Evolutionary conservation across 305 asterid species (phyloP).

Genomic region (Solanum hybrid): DNA sequence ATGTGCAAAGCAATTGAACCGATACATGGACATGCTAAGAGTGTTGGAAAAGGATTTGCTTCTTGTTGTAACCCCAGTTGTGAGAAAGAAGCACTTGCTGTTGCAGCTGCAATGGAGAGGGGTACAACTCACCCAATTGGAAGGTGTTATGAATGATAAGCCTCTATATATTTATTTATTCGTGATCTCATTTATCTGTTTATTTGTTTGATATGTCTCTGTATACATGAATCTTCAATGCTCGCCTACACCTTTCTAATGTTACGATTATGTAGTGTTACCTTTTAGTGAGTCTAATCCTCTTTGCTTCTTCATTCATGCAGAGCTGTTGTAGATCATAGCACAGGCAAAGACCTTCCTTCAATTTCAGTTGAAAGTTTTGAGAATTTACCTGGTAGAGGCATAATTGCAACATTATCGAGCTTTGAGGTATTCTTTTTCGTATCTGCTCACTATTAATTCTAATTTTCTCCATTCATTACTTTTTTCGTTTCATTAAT

Average conservation of each 20-base stretch:
- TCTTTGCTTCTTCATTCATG: slow-evolving; percentile 15
- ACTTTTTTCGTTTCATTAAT: not conserved
- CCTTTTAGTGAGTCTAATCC: not conserved
- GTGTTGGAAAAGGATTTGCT: slow-evolving; percentile 25
- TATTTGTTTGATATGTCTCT: not conserved
- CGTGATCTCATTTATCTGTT: not conserved
- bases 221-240: not conserved
- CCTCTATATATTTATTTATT: not conserved
- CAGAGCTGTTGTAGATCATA: slow-evolving; percentile 97
- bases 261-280: not conserved
- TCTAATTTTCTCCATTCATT: not conserved
- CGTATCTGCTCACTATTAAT: not conserved
- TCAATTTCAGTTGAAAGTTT: slow-evolving; percentile 80
- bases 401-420: slow-evolving; percentile 83
- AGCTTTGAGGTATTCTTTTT: slow-evolving; percentile 56
- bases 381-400: slow-evolving; percentile 94
- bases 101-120: slow-evolving; percentile 99
- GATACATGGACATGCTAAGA: slow-evolving; percentile 69
- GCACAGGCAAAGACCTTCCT: slow-evolving; percentile 90
- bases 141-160: slow-evolving; percentile 39
- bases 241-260: not conserved
- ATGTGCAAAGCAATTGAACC: slow-evolving; percentile 99
- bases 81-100: slow-evolving; percentile 98
- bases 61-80: slow-evolving; percentile 90
- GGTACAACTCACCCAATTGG: slow-evolving; percentile 99